Percentiles rank a stretch among this genome's conserved stretches.
phyloP scores from a whole-genome alignment of 495 filamentous ascomycete species.

The Aspergillus egyptiacus region DNA sequence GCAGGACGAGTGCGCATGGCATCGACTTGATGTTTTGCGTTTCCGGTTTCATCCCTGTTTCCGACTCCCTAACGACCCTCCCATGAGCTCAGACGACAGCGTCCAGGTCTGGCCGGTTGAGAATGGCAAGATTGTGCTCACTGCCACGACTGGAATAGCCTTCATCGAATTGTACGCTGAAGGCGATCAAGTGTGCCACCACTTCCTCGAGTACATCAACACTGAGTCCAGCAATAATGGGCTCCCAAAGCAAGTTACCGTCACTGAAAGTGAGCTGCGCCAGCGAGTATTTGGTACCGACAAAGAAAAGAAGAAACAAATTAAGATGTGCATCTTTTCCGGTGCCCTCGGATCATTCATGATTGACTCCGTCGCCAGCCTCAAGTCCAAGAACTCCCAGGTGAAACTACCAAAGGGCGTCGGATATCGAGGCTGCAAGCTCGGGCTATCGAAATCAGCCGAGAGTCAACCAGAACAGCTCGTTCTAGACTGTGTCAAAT shows the following conservation, averaged over 20 bases:
- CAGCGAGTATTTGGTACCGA: conserved; percentile 56
- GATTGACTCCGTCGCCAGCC: conserved; percentile 62
- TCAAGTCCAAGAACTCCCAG: conserved; percentile 63
- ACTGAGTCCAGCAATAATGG: conserved; percentile 52
- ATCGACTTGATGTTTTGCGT: conserved; percentile 77
- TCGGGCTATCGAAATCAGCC: conserved; percentile 69
- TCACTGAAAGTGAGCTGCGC: conserved; percentile 72
- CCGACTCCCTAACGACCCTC: conserved; percentile 67
- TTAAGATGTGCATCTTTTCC: conserved; percentile 70
- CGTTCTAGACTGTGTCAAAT: conserved; percentile 63
- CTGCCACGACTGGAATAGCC: conserved; percentile 72
- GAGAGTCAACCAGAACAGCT: conserved; percentile 68
- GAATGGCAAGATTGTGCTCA: conserved; percentile 70
- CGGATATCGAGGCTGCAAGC: conserved; percentile 68
- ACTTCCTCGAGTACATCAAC: conserved; percentile 71
- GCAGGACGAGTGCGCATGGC: conserved; percentile 81
- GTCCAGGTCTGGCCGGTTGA: conserved; percentile 86
- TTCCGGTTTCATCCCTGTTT: conserved; percentile 93
- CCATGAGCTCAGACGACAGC: conserved; percentile 63
- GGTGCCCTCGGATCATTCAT: conserved; percentile 63
- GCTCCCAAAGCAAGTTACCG: conserved; percentile 61
- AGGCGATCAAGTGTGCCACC: conserved; percentile 66
- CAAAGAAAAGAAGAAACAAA: conserved; percentile 59
- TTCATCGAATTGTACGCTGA: conserved; percentile 76
- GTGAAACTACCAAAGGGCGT: conserved; percentile 71